Base-by-base conservation (phyloP, 2,329 filamentous ascomycete species). In the Claviceps capensis region DNA sequence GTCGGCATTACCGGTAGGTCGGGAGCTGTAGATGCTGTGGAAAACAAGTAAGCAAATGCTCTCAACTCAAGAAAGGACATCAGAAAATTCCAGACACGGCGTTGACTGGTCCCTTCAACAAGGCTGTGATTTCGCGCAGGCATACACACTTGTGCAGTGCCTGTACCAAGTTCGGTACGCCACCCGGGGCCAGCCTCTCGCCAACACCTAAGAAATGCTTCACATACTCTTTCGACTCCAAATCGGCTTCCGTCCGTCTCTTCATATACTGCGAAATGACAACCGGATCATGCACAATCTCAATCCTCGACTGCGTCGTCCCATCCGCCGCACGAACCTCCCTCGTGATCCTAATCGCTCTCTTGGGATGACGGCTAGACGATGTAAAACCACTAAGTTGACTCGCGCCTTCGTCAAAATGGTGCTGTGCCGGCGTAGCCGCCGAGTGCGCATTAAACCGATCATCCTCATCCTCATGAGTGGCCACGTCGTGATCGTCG, bases 261-360 rank as follows among this genome's bases (percentile, higher is more conserved):
- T 86, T 89, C 63, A 86, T 78, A 65, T 98, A 98, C 65, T 90
- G 85, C 55, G 85, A 81, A 67, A 95, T 95, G 49, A 97, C 88
- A 48, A 87, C 82, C 2, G 86, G 82, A 64, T 97, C 89, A 58
- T 83, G 83, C 34, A 95, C 76, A 16, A 83, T 69, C 59, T 88
- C 78, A 51, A 84, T 82, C 57, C 79, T 78, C 44, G 78, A 75
- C 59, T 85, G 82, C 49, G 67, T 74, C 45, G 79, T 72, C 38
- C 71, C 72, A 54, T 73, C 69, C 4, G 68, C 56, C 53, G 67
- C 63, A 52, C 61, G 66, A 6, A 75, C 64, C 42, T 78, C 79
- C 52, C 93, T 83, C 43, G 78, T 81, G 62, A 98, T 96, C 59
- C 81, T 81, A 57, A 81, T 69, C 60, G 77, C 74, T 53, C 90